These are phyloP conservation scores for Coniochaeta sp. DNA, from an alignment of 2,329 filamentous ascomycete genomes.

Conservation along the genomic window DNA sequence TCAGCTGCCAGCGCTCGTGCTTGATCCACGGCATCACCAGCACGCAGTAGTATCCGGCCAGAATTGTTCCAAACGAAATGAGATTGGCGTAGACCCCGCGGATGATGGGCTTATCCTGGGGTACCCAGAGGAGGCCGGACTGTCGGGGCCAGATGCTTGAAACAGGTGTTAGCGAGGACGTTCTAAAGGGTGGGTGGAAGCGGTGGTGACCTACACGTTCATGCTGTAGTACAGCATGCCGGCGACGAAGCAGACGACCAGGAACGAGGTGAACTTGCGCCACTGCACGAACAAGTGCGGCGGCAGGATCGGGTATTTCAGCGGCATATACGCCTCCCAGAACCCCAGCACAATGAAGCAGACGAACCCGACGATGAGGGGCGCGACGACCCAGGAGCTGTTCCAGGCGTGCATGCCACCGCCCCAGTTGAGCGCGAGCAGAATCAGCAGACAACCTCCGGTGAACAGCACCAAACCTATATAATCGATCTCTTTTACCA, in stretches of 20 bases:
- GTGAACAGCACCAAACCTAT: constrained; percentile 38
- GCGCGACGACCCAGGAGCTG: constrained; percentile 45
- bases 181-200: neutral
- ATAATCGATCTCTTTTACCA: constrained; percentile 42
- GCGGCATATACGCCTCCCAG: constrained; percentile 26
- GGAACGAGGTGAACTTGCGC: constrained; percentile 11
- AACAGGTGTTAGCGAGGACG: neutral
- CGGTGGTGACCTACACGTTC: neutral
- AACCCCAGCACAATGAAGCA: constrained; percentile 41
- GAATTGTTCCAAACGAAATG: constrained; percentile 11
- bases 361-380: constrained; percentile 41
- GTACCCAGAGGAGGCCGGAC: constrained; percentile 15
- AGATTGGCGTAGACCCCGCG: constrained; percentile 17
- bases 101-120: constrained; percentile 14
- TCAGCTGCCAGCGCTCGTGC: constrained; percentile 22
- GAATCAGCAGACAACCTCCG: constrained; percentile 34
- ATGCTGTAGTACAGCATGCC: constrained; percentile 19
- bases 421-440: constrained; percentile 50
- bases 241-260: constrained; percentile 10
- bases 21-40: constrained; percentile 16
- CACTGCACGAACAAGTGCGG: constrained; percentile 16
- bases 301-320: constrained; percentile 16
- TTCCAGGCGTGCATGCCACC: constrained; percentile 51
- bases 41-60: constrained; percentile 18
- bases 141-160: constrained; percentile 17